Base-by-base conservation (phyloP, 768 basidiomycete species). In the Boletus fagicola region DNA sequence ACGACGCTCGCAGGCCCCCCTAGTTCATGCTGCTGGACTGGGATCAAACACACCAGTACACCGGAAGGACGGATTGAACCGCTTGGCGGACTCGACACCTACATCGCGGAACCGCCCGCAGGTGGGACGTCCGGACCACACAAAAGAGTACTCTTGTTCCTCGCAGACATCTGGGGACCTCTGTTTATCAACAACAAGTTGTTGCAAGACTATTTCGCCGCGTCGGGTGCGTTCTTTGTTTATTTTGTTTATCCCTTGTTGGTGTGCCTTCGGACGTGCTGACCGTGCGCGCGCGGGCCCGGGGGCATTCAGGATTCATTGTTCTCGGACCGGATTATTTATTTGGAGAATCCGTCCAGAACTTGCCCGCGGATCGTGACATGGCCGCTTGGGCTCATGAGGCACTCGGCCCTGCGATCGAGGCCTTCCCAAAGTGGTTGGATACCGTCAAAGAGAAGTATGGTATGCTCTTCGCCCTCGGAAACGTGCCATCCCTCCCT, bases 131-230 rank as follows among this genome's bases (percentile, higher is more conserved):
- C 52, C 16, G 60, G 62, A 18, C 1, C 49, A 7, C 76, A 75
- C 58, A 68, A 69, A 52, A 80, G 77, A 40, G 75, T 87, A 30
- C 67, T 87, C 9, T 59, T 87, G n/a, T 86, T 78, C 73, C 75
- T 82, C 47, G 58, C 83, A 1, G 85, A 87, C 64, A 72, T 86
- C 10, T 31, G 30, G 30, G 30, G 30, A 11, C 30, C 30, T 1
- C 30, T 31, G 30, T 31, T 31, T 5, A 15, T 84, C 52, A 86
- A 86, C 64, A 80, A 81, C 47, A 68, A 84, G 65, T 67, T 86
- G 5, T 50, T 87, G 5, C 82, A 84, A 63, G 85, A 87, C 64
- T 86, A 79, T 55, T 84, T 82, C 54, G 84, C 86, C 2, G 72
- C 79, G 2, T 72, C 77, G n/a, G 86, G 86, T 86, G 36, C 2